Evolutionary conservation across 768 basidiomycete species (phyloP).

Genomic region (Lactarius trivialis): DNA sequence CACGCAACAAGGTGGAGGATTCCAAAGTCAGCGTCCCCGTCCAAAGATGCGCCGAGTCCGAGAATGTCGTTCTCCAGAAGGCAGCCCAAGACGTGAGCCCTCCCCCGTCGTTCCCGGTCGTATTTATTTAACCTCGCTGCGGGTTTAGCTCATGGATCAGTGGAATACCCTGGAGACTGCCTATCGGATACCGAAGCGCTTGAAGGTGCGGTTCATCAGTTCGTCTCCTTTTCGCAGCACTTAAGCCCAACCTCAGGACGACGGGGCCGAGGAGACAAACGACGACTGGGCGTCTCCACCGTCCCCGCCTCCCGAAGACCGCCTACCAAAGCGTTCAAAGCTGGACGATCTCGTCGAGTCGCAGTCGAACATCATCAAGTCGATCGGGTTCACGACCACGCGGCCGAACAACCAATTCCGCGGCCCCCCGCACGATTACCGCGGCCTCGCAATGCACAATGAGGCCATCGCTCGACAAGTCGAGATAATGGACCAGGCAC

Average conservation of each 20-base stretch:
- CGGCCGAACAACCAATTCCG: background rate
- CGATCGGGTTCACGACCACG: constrained; percentile 22
- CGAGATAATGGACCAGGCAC: constrained; percentile 8
- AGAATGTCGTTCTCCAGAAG: constrained; percentile 48
- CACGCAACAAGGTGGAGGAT: constrained; percentile 89
- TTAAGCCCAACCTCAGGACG: constrained; percentile 23
- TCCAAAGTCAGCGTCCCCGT: constrained; percentile 58
- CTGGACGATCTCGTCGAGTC: constrained; percentile 20
- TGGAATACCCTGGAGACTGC: constrained; percentile 76
- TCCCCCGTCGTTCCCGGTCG: background rate
- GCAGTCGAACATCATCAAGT: constrained; percentile 25
- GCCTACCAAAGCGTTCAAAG: constrained; percentile 24
- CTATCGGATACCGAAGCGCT: constrained; percentile 81
- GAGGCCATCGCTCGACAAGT: background rate
- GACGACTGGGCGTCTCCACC: constrained; percentile 2
- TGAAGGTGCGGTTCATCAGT: constrained; percentile 35
- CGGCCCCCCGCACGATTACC: background rate
- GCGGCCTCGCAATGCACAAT: background rate
- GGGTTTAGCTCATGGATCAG: constrained; percentile 58
- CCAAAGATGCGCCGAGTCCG: constrained; percentile 43
- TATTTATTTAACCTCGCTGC: background rate
- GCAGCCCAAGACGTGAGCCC: constrained; percentile 55
- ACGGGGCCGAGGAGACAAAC: constrained; percentile 23
- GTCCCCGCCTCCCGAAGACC: constrained; percentile 18
- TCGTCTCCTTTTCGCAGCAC: background rate